Conservation (phyloP, 2,329 filamentous ascomycete genomes). For the Teratosphaeria destructans region DNA sequence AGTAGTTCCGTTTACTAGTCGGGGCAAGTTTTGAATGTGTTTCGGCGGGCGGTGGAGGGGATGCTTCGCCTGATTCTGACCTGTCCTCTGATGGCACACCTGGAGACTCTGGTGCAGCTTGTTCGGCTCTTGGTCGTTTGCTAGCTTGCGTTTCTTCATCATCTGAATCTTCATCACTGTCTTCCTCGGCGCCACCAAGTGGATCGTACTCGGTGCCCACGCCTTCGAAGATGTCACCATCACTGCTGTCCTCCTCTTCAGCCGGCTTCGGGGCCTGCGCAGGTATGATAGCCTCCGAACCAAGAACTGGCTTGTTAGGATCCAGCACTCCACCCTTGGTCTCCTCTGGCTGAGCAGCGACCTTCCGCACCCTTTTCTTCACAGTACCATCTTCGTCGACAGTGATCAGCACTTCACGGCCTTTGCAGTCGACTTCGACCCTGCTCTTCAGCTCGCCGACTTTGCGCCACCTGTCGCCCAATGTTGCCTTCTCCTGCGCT, state of each 20-base stretch:
- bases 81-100: neutral
- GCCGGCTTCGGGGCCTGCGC: slow-evolving; percentile 2
- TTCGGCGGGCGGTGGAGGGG: neutral
- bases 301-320: slow-evolving; percentile 21
- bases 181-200: slow-evolving; percentile 40
- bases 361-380: slow-evolving; percentile 51
- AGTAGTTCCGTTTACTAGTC: slow-evolving; percentile 25
- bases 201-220: slow-evolving; percentile 52
- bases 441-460: slow-evolving; percentile 41
- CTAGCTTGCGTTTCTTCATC: neutral
- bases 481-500: slow-evolving; percentile 28
- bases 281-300: slow-evolving; percentile 22
- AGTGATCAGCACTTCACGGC: slow-evolving; percentile 48
- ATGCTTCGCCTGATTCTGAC: slow-evolving; percentile 1
- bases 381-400: slow-evolving; percentile 50
- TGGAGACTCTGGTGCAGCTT: neutral
- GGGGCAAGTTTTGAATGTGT: neutral
- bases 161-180: slow-evolving; percentile 29
- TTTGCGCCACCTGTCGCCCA: slow-evolving; percentile 24
- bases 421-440: slow-evolving; percentile 46
- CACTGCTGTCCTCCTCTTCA: slow-evolving; percentile 34
- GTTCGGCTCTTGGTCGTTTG: neutral
- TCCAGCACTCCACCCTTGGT: slow-evolving; percentile 20
- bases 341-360: slow-evolving; percentile 26
- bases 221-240: slow-evolving; percentile 53